These are phyloP conservation scores for Solanum arcanum DNA, from an alignment of 257 asterid genomes.

Conservation along the genomic window DNA sequence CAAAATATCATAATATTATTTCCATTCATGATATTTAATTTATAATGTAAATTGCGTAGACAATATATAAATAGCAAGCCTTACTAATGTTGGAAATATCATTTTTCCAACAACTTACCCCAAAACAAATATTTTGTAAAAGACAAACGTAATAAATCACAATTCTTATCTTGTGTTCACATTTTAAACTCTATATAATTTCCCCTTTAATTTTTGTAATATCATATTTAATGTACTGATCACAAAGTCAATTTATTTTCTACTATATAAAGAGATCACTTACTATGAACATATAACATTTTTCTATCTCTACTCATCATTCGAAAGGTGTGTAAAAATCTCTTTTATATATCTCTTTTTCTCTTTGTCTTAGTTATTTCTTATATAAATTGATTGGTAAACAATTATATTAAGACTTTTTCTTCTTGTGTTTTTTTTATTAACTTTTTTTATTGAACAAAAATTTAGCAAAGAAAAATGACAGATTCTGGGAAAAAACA, in stretches of 20 bases:
- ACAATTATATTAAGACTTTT: background rate
- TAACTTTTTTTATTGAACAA: background rate
- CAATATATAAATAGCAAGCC: background rate
- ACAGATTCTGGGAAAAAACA: constrained; percentile 7
- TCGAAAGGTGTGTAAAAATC: background rate
- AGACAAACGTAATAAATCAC: background rate
- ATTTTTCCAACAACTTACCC: no score
- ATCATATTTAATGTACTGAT: background rate
- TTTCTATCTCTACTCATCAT: background rate
- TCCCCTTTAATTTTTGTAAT: background rate
- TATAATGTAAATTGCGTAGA: background rate
- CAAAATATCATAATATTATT: background rate
- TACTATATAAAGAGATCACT: background rate
- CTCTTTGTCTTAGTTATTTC: background rate
- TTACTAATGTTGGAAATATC: no score
- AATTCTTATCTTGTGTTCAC: background rate
- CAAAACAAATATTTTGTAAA: background rate
- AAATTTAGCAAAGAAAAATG: background rate
- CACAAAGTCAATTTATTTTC: background rate
- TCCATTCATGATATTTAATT: background rate
- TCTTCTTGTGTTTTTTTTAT: background rate
- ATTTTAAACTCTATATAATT: background rate
- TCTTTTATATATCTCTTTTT: background rate
- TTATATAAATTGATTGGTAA: background rate
- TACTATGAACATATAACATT: background rate